Evolutionary conservation across 352 stramenopile genomes (phyloP), one percentile per base, ranked within the genome.

Genomic region (Phytophthora pisi): DNA sequence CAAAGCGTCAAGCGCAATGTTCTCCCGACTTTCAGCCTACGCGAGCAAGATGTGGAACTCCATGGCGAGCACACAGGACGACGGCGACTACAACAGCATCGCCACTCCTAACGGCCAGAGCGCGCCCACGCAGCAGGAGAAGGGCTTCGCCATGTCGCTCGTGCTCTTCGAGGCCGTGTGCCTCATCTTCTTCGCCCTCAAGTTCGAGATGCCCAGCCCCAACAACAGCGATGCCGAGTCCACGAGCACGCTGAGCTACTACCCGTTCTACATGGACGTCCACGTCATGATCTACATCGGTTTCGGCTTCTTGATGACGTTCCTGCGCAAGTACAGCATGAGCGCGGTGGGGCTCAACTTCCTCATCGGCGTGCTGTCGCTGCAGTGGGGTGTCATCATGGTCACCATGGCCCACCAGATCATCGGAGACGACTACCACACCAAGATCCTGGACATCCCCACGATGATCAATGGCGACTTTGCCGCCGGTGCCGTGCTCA

Each of bases 241-340:
- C 3, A 53, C 34, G 36, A 42, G 34, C 28, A 28, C 31, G 34
- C 47, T 61, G 64, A 54, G 42, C 23, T 66, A 64, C 53, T 87
- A 89, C 67, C 20, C 76, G 57, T 87, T 91, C 79, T 92, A 80
- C 74, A 89, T 90, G 80, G 82, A 92, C 57, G 78, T 93, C 51
- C 79, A 91, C 63, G 80, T 90, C 30, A 96, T 96, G 89, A 89
- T 96, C 62, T 92, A 92, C 59, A 72, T 96, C 34, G 89, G 89
- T 63, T 96, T 96, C 60, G 89, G 86, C 60, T 96, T 93, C 56
- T 74, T 97, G 46, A 97, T 97, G 89, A 92, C 86, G 5, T 97
- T 94, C 67, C 70, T 97, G 5, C 82, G 83, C 50, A 86, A 90
- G 57, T 96, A 96, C 74, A 92, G 81, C 50, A 69, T 89, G 55